Evolutionary conservation across 2,329 filamentous ascomycete species (phyloP), one percentile per base, ranked within the genome.

Genomic region (Paecilomyces variotii): DNA sequence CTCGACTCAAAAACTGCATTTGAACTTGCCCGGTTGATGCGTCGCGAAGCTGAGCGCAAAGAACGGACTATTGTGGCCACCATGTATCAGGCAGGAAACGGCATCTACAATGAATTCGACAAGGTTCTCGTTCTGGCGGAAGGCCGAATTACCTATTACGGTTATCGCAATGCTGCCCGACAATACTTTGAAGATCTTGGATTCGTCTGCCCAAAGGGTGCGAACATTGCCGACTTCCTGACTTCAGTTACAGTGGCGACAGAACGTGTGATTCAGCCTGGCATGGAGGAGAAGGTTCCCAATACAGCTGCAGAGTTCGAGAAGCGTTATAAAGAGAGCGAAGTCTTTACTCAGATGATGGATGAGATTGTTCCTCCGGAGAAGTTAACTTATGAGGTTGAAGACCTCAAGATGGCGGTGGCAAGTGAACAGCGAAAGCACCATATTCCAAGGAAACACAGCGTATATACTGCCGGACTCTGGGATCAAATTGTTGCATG

Each of bases 41-140:
- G 86, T 6, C 78, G 80, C 4, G 76, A 87, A 76, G 86, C 85
- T 0, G 82, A 87, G 58, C 76, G 83, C 2, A 76, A 83, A 4
- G 80, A 82, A 0, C 76, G 85, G 11, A 76, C 83, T 0, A 82
- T 84, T 1, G 81, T 87, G 51, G 80, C 85, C 1, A 87, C 85
- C 0, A 77, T 87, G 0, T 89, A 89, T 67, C 87, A 89, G 66
- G 86, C 87, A 0, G 84, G 84, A 6, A 86, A 89, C 56, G 83
- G 80, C 4, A 87, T 89, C 60, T 88, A 87, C 67, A 76, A 87
- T 34, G 77, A 85, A 1, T 88, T 89, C 65, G 86, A 89, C 69
- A 89, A 89, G 66, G 83, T 88, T 0, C 75, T 88, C 0, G 80
- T 89, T 0, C 77, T 89, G 0, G 85, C 88, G 19, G 80, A 84